Conservation (phyloP, 208 protist genomes). For the Acanthamoeba culbertsoni region DNA sequence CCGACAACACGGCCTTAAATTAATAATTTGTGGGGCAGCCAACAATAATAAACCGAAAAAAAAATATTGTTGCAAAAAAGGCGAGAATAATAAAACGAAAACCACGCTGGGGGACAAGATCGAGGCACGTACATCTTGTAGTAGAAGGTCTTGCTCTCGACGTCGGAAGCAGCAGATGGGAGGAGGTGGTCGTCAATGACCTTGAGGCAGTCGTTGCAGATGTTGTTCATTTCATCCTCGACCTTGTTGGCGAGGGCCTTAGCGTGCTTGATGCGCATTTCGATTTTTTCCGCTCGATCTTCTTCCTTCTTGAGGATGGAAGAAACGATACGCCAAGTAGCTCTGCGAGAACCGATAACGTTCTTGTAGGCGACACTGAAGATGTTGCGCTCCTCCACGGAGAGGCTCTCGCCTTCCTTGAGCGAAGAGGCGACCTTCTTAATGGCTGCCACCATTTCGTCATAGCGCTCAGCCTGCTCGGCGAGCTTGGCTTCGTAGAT, state of each 20-base stretch:
- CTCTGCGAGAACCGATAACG: constrained; percentile 95
- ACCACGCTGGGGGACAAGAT: not conserved
- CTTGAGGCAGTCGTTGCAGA: constrained; percentile 95
- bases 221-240: constrained; percentile 93
- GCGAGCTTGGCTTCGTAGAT: constrained; percentile 83
- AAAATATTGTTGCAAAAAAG: not conserved
- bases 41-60: not conserved
- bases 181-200: constrained; percentile 96
- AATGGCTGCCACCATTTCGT: constrained; percentile 96
- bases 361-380: constrained; percentile 99
- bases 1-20: too few species aligned
- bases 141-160: constrained; percentile 88
- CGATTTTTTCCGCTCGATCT: constrained; percentile 53
- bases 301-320: constrained; percentile 95
- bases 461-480: constrained; percentile 97
- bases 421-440: constrained; percentile 85
- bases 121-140: constrained; percentile 81
- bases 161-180: constrained; percentile 81
- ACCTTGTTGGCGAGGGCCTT: constrained; percentile 90
- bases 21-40: too few species aligned
- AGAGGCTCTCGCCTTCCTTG: constrained; percentile 89
- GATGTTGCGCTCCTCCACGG: constrained; percentile 97
- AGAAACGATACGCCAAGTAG: constrained; percentile 96
- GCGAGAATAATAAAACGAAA: not conserved
- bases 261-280: constrained; percentile 13